A percentile compares a stretch with the other conserved stretches of the same genome.
Conservation (phyloP, 257 asterid species). For the Osmanthus fragrans region DNA sequence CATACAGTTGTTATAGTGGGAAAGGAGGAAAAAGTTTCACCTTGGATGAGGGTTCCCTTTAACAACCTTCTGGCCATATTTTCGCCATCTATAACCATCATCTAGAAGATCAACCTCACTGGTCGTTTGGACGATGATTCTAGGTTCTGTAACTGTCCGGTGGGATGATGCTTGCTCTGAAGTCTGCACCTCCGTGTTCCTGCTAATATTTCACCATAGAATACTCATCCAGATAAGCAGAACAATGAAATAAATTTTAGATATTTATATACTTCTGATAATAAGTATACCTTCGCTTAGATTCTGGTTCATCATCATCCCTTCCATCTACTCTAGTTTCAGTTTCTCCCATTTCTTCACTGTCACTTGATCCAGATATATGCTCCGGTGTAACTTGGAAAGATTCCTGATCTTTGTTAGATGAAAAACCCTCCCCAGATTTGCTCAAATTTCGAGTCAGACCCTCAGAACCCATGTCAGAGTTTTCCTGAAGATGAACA, state of each 20-base stretch:
- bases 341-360: slow-evolving; percentile 60
- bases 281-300: slow-evolving; percentile 65
- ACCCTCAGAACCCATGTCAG: slow-evolving; percentile 47
- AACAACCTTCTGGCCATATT: slow-evolving; percentile 95
- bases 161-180: slow-evolving; percentile 65
- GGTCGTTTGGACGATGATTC: slow-evolving; percentile 87
- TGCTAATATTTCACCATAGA: slow-evolving; percentile 27
- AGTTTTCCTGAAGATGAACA: slow-evolving; percentile 14
- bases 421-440: slow-evolving; percentile 33
- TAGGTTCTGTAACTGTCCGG: slow-evolving; percentile 86
- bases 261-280: not conserved
- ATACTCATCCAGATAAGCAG: not conserved
- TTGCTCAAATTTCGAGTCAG: slow-evolving; percentile 38
- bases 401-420: slow-evolving; percentile 55
- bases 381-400: slow-evolving; percentile 67
- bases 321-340: slow-evolving; percentile 48
- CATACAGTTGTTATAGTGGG: not conserved
- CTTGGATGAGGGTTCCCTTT: slow-evolving; percentile 97
- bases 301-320: slow-evolving; percentile 75
- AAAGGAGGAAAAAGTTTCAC: slow-evolving; percentile 27
- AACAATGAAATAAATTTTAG: not conserved
- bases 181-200: slow-evolving; percentile 58
- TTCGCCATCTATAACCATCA: slow-evolving; percentile 93
- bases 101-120: slow-evolving; percentile 93
- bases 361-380: slow-evolving; percentile 68